Evolutionary conservation across 192 early-diverging fungal species (phyloP).

Genomic region (Gamsiella multidivaricata): DNA sequence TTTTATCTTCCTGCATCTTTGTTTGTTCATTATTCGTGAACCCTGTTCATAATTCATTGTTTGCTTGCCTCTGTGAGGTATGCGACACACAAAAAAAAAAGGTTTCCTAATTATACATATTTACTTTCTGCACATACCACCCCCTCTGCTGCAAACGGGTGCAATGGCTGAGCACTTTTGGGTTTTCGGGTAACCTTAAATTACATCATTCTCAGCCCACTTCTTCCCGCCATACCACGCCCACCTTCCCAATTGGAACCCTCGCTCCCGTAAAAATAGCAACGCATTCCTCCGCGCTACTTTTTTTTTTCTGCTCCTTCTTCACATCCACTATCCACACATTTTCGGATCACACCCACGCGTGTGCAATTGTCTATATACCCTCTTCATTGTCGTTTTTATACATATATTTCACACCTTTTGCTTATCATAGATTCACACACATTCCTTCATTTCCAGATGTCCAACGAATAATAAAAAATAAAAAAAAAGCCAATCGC

Average conservation of each 20-base stretch:
- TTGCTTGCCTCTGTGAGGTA: constrained; percentile 2
- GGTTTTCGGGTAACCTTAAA: constrained; percentile 33
- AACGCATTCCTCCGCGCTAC: background rate
- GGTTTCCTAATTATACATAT: background rate
- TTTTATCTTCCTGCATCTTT: background rate
- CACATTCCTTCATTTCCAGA: too few relatives aligned
- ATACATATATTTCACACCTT: too few relatives aligned
- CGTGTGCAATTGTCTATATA: too few relatives aligned
- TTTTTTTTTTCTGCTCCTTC: background rate
- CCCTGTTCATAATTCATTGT: background rate
- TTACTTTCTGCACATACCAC: background rate
- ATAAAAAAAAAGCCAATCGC: too few relatives aligned
- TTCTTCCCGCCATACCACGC: background rate
- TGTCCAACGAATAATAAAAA: too few relatives aligned
- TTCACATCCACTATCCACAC: background rate
- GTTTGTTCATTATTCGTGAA: background rate
- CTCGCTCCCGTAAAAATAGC: background rate
- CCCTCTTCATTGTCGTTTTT: too few relatives aligned
- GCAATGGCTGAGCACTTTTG: constrained; percentile 33
- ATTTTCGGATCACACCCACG: too few relatives aligned
- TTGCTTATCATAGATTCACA: too few relatives aligned
- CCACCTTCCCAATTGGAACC: background rate
- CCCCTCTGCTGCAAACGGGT: background rate
- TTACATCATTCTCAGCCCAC: constrained; percentile 14
- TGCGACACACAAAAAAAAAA: constrained; percentile 13